phyloP scores from a whole-genome alignment of 768 basidiomycete genomes.

The Trametes maxima region DNA sequence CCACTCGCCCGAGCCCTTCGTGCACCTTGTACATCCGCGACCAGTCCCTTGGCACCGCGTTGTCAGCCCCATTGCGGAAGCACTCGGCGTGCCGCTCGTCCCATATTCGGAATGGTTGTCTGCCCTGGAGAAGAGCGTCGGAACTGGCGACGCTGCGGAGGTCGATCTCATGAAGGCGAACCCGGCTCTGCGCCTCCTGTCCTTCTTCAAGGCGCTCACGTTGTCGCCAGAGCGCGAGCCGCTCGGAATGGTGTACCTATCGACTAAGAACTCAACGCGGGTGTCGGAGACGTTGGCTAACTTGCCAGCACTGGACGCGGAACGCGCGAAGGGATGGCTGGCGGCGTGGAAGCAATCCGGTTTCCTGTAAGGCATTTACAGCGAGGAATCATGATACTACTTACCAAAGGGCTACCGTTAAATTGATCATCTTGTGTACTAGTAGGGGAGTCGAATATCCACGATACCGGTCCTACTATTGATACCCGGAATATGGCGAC shows the following conservation, averaged over 20 bases:
- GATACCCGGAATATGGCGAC: too few relatives aligned
- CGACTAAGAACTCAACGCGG: slow-evolving; percentile 11
- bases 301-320: slow-evolving; percentile 1
- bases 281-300: slow-evolving; percentile 11
- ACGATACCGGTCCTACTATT: too few relatives aligned
- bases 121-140: slow-evolving; percentile 10
- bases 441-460: too few relatives aligned
- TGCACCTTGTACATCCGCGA: slow-evolving; percentile 46
- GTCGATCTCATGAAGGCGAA: slow-evolving; percentile 20
- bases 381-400: too few relatives aligned
- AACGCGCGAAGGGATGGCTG: not conserved
- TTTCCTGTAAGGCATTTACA: not conserved
- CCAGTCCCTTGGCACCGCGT: slow-evolving; percentile 36
- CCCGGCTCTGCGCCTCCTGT: slow-evolving; percentile 33
- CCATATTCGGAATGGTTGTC: slow-evolving; percentile 32
- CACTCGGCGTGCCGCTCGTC: slow-evolving; percentile 29
- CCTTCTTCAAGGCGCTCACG: slow-evolving; percentile 23
- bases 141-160: slow-evolving; percentile 10
- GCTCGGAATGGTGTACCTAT: slow-evolving; percentile 15
- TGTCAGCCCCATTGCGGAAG: slow-evolving; percentile 10
- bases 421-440: too few relatives aligned
- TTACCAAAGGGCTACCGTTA: too few relatives aligned
- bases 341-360: not conserved
- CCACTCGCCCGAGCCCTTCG: slow-evolving; percentile 18
- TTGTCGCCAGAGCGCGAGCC: slow-evolving; percentile 14